Evolutionary conservation across 2,329 filamentous ascomycete species (phyloP).

Genomic region (Trichoderma guizhouense): DNA sequence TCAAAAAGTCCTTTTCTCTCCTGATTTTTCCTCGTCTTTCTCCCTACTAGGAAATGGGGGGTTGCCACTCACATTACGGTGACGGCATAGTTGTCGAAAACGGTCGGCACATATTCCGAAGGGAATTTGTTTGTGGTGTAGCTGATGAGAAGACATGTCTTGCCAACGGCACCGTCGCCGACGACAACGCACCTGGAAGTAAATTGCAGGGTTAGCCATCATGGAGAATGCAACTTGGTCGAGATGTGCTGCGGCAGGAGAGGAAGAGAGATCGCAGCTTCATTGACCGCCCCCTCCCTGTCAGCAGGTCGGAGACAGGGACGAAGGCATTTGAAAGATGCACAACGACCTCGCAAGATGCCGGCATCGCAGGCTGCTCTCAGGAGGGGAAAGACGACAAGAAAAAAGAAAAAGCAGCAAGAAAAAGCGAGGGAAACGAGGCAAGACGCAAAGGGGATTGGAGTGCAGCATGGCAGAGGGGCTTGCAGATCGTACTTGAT

Average conservation of each 20-base stretch:
- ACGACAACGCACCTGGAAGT: slow-evolving; percentile 86
- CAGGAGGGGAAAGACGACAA: neutral
- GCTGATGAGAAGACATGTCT: slow-evolving; percentile 97
- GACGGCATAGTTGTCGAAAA: slow-evolving; percentile 99
- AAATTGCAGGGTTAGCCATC: slow-evolving; percentile 25
- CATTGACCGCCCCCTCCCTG: slow-evolving; percentile 15
- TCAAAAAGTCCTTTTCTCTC: neutral
- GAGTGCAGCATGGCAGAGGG: slow-evolving; percentile 20
- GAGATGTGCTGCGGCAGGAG: neutral
- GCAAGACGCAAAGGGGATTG: neutral
- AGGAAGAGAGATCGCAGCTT: neutral
- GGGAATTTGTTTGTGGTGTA: slow-evolving; percentile 99
- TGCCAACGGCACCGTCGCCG: slow-evolving; percentile 97
- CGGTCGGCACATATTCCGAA: slow-evolving; percentile 98
- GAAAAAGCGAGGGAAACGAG: neutral
- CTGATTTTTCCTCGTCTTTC: neutral
- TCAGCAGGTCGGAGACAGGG: slow-evolving; percentile 1
- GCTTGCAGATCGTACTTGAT: slow-evolving; percentile 53
- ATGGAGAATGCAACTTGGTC: neutral
- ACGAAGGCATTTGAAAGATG: slow-evolving; percentile 2
- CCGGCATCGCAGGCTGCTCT: neutral
- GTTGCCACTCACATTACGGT: slow-evolving; percentile 88
- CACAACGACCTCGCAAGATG: neutral
- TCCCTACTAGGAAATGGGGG: slow-evolving; percentile 6
- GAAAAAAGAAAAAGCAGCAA: neutral